Percentiles rank a stretch among this genome's conserved stretches.
These are phyloP conservation scores for Tetradesmus lagerheimii DNA, from an alignment of 139 green algal species.

Conservation along the genomic window DNA sequence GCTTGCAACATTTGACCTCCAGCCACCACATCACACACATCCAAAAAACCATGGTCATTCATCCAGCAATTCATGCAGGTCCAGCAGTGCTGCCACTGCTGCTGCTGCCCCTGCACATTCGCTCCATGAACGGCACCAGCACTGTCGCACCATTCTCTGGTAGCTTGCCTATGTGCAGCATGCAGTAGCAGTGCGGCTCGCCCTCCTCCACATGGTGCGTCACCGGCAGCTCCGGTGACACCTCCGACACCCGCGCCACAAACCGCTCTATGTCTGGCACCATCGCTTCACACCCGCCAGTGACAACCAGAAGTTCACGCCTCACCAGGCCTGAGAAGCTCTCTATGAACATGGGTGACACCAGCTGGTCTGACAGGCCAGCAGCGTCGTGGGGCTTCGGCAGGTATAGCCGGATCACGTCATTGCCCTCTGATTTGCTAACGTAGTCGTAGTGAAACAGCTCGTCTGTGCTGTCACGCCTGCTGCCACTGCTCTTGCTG, in stretches of 20 bases:
- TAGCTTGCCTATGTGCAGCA: neutral
- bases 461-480: neutral
- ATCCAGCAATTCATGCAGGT: neutral
- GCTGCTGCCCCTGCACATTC: neutral
- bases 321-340: constrained; percentile 9
- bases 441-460: constrained; percentile 23
- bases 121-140: constrained; percentile 25
- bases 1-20: no score
- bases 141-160: neutral
- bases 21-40: no score
- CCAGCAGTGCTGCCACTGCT: neutral
- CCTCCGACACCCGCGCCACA: neutral
- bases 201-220: neutral
- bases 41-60: no score
- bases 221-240: neutral
- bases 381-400: neutral
- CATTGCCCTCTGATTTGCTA: neutral
- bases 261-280: neutral
- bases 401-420: neutral
- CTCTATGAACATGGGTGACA: neutral
- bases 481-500: neutral
- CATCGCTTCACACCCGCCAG: constrained; percentile 7
- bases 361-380: neutral
- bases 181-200: constrained; percentile 19
- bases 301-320: neutral